Conservation (phyloP, 2,329 filamentous ascomycete genomes). For the Beauveria rudraprayagi region DNA sequence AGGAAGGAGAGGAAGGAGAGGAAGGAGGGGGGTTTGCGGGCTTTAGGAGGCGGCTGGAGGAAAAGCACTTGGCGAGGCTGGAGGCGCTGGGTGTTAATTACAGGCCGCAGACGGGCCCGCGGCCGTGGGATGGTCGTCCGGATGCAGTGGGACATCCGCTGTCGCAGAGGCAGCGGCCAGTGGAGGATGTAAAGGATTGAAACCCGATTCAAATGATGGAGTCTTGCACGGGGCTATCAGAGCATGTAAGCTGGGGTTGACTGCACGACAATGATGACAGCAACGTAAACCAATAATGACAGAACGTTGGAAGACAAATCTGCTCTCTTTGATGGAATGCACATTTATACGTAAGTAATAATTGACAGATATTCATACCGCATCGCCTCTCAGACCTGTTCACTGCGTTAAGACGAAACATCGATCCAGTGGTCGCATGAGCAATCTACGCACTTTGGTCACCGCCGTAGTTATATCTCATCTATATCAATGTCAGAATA, state of each 20-base stretch:
- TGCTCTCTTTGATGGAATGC: neutral
- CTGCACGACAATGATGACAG: no score
- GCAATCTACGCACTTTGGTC: neutral
- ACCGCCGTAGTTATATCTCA: neutral
- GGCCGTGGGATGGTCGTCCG: conserved; percentile 13
- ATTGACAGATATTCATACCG: neutral
- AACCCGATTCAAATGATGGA: neutral
- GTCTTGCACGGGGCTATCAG: neutral
- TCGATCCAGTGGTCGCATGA: neutral
- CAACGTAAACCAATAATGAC: no score
- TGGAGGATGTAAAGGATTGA: neutral
- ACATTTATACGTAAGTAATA: neutral
- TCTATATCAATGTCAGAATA: neutral
- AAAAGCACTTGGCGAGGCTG: conserved; percentile 6
- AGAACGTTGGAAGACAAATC: no score
- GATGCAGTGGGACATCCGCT: conserved; percentile 13
- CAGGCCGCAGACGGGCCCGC: conserved; percentile 13
- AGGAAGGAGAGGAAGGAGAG: no score
- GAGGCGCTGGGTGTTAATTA: conserved; percentile 14
- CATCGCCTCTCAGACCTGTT: neutral
- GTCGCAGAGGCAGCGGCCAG: neutral
- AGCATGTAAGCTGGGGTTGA: neutral
- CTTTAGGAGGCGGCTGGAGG: conserved; percentile 9
- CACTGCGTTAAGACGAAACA: neutral
- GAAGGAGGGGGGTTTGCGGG: neutral